Evolutionary conservation across 73 alveolate genomes (phyloP).

Genomic region (Paramecium tetraurelia): DNA sequence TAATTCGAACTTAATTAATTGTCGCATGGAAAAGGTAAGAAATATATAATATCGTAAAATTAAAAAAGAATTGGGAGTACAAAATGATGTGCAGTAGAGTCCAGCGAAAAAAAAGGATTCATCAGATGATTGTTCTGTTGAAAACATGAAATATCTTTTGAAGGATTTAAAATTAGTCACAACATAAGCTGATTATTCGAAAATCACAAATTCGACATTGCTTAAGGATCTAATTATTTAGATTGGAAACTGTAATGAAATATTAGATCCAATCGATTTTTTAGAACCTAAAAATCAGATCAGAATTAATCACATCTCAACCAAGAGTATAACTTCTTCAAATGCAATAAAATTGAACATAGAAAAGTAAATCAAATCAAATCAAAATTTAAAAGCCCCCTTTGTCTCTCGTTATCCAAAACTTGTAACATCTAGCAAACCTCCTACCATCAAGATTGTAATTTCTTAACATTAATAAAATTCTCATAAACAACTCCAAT

Average conservation of each 20-base stretch:
- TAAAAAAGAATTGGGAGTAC: constrained; percentile 25
- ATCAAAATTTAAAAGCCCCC: not conserved
- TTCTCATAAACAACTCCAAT: not conserved
- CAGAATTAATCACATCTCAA: not conserved
- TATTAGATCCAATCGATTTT: not conserved
- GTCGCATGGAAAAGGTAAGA: not conserved
- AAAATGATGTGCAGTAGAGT: not conserved
- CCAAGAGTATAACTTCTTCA: not conserved
- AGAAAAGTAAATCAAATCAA: not conserved
- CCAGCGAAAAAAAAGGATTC: not conserved
- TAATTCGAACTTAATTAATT: not conserved
- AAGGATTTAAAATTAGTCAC: constrained; percentile 14
- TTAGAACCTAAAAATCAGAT: not conserved
- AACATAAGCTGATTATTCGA: constrained; percentile 16
- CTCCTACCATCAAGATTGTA: not conserved
- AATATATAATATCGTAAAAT: not conserved
- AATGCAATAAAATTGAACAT: not conserved
- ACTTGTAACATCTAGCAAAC: not conserved
- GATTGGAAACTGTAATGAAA: not conserved
- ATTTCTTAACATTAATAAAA: not conserved
- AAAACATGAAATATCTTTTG: not conserved
- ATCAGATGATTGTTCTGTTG: constrained; percentile 41
- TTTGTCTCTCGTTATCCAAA: not conserved
- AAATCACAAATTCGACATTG: constrained; percentile 16
- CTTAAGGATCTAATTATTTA: constrained; percentile 13